Base-by-base conservation (phyloP, 2,329 filamentous ascomycete species). In the Acarospora socialis region DNA sequence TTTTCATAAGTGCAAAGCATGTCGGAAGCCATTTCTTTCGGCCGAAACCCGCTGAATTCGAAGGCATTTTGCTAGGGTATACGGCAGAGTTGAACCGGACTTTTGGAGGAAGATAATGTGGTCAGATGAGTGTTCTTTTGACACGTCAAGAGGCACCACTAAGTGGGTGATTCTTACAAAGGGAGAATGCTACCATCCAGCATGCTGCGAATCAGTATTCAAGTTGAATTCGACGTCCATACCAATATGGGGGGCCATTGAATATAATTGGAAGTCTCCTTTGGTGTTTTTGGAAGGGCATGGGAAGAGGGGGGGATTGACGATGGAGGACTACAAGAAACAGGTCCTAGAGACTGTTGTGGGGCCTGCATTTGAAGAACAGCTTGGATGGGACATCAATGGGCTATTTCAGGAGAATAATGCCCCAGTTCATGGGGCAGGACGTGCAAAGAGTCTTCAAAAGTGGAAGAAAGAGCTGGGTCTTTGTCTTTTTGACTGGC, bases 381-480 rank as follows among this genome's bases (percentile, higher is more conserved):
- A 20, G 18, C 24, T 18, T 37, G 7, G 25, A 27, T 17, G 4
- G 3, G 12, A 6, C n/a, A n/a, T 34, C 14, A 20, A 15, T 13
- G 15, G 28, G 14, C 34, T 30, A 20, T 42, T 42, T 29, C 20
- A 32, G 24, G 37, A 42, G 34, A 38, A 42, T 36, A 38, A 38
- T 18, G 23, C 38, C 2, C 14, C 14, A n/a, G 26, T 33, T 21
- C 30, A 42, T 35, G 28, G 7, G 2, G 19, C 13, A 10, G n/a
- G 7, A 16, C 10, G 13, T 17, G 33, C 33, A 23, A 16, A 13
- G 14, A n/a, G n/a, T n/a, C n/a, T n/a, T n/a, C n/a, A n/a, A n/a
- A 3, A 15, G n/a, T 25, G 24, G 18, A 21, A 41, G 28, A 4
- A 28, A 19, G 1, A 20, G 5, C 20, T 32, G 26, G 25, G 20